phyloP scores from a whole-genome alignment of 2,329 filamentous ascomycete genomes.

The Colletotrichum navitas region DNA sequence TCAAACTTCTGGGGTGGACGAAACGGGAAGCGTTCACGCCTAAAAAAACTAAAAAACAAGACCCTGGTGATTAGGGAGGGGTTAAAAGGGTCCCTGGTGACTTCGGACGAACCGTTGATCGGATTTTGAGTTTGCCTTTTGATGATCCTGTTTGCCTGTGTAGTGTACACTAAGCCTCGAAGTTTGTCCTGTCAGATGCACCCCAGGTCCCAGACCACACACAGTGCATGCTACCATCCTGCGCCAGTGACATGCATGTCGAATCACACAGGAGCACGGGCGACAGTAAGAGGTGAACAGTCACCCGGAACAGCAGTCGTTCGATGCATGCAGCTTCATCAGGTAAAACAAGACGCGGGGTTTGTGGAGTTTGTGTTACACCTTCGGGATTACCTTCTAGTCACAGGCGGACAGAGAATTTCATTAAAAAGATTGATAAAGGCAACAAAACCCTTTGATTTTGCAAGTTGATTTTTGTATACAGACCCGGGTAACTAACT shows the following conservation, averaged over 20 bases:
- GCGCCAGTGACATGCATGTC: constrained; percentile 2
- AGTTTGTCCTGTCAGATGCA: background rate
- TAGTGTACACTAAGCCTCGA: background rate
- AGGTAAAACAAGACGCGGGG: constrained; percentile 8
- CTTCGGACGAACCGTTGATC: background rate
- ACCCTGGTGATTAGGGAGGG: background rate
- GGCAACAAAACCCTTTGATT: constrained; percentile 16
- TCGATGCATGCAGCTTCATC: constrained; percentile 24
- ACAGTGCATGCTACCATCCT: constrained; percentile 15
- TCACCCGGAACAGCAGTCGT: constrained; percentile 18
- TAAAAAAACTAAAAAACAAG: background rate
- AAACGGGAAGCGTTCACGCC: background rate
- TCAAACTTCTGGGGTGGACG: constrained; percentile 4
- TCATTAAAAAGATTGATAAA: background rate
- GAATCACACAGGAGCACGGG: constrained; percentile 11
- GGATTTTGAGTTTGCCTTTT: background rate
- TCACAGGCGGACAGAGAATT: constrained; percentile 1
- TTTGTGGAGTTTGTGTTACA: background rate
- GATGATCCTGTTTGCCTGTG: no score
- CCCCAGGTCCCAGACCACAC: background rate
- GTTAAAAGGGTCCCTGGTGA: background rate
- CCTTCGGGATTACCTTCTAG: background rate
- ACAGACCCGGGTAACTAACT: constrained; percentile 20
- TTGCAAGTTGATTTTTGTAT: constrained; percentile 29
- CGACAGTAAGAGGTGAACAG: constrained; percentile 2